Percentiles rank a stretch among this genome's conserved stretches.
phyloP scores from a whole-genome alignment of 768 basidiomycete species.

The Kwoniella pini region DNA sequence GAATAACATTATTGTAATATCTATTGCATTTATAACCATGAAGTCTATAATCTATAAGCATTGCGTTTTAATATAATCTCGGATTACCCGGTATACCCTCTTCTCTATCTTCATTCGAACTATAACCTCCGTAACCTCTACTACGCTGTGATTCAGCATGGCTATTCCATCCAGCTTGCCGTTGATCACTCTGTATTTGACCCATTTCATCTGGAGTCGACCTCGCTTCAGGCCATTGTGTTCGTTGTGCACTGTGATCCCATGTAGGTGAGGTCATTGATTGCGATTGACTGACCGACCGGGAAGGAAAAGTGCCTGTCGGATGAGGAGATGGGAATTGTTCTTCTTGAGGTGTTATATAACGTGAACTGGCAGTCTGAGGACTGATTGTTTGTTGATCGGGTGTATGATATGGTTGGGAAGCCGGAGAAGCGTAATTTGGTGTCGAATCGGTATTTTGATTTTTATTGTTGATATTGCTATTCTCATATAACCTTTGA shows the following conservation, averaged over 20 bases:
- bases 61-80: constrained; percentile 4
- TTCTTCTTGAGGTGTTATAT: background rate
- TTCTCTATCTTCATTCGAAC: background rate
- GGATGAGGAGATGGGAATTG: constrained; percentile 4
- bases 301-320: background rate
- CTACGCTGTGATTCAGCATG: background rate
- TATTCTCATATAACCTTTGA: constrained; percentile 8
- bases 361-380: background rate
- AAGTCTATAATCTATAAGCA: background rate
- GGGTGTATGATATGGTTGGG: background rate
- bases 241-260: background rate
- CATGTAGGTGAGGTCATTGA: background rate
- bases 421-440: background rate
- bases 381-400: background rate
- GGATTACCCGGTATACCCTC: constrained; percentile 10
- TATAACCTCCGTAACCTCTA: background rate
- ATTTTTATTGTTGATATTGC: background rate
- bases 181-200: constrained; percentile 1
- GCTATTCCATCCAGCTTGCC: background rate
- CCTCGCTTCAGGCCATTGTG: constrained; percentile 5
- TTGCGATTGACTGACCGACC: background rate
- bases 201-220: background rate
- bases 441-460: background rate
- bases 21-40: too few relatives aligned
- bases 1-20: too few relatives aligned